Percentiles rank a stretch among this genome's conserved stretches.
phyloP scores from a whole-genome alignment of 768 basidiomycete species.

The Epithele typhae region DNA sequence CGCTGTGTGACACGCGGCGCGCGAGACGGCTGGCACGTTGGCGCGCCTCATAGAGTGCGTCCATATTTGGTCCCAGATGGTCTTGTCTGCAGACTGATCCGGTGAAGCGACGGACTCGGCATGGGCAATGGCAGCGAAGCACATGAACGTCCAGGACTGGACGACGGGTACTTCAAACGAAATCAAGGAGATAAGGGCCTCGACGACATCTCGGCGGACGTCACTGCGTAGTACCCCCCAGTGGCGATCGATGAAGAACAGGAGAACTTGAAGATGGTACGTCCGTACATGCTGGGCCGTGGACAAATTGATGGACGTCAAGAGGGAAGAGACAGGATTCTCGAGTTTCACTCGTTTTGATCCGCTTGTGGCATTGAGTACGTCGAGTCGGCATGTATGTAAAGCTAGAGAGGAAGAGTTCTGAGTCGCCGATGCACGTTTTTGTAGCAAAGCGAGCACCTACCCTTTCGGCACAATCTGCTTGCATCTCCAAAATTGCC shows the following conservation, averaged over 20 bases:
- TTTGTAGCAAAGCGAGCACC: too few species aligned
- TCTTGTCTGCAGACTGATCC: slow-evolving; percentile 19
- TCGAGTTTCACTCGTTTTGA: slow-evolving; percentile 53
- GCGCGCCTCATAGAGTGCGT: slow-evolving; percentile 73
- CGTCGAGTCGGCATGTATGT: slow-evolving; percentile 54
- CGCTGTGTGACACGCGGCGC: slow-evolving; percentile 75
- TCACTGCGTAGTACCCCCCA: slow-evolving; percentile 59
- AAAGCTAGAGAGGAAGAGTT: slow-evolving; percentile 41
- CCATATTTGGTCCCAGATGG: slow-evolving; percentile 84
- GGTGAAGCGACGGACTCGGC: slow-evolving; percentile 17
- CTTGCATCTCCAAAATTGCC: slow-evolving; percentile 75
- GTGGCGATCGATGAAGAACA: slow-evolving; percentile 82
- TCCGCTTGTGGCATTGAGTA: slow-evolving; percentile 35
- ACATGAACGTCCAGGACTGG: slow-evolving; percentile 86
- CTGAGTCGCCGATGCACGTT: too few species aligned
- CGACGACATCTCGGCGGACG: slow-evolving; percentile 53
- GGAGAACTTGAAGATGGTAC: slow-evolving; percentile 67
- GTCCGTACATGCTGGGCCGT: slow-evolving; percentile 32
- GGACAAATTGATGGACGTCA: slow-evolving; percentile 43
- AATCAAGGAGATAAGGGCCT: slow-evolving; percentile 55
- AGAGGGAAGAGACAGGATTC: slow-evolving; percentile 54
- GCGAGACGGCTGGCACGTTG: slow-evolving; percentile 62
- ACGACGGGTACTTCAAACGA: slow-evolving; percentile 56
- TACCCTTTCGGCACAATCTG: slow-evolving; percentile 73
- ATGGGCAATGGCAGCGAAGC: slow-evolving; percentile 67